Conservation (phyloP, 106 monocot species). For the Gastrodia elata region DNA sequence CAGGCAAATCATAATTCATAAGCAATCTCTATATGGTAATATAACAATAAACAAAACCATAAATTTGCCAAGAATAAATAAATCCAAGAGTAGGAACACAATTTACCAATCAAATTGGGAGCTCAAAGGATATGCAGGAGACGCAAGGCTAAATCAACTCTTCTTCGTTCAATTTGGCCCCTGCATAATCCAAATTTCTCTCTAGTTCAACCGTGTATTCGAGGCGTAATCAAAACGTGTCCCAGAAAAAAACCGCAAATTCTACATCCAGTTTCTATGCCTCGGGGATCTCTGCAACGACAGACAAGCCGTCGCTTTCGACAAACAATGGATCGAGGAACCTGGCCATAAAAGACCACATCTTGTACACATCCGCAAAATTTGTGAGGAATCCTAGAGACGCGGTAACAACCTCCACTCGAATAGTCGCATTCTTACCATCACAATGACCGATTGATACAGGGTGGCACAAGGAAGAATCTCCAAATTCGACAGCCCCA, state of each 20-base stretch:
- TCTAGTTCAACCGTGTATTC: not conserved
- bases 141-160: constrained; percentile 2
- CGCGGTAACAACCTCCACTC: constrained; percentile 79
- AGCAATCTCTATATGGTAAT: constrained; percentile 40
- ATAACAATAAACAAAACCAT: constrained; percentile 13
- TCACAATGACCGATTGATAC: constrained; percentile 32
- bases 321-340: constrained; percentile 69
- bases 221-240: not conserved
- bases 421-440: constrained; percentile 26
- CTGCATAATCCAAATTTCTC: not conserved
- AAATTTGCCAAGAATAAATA: constrained; percentile 45
- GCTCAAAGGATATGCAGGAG: not conserved
- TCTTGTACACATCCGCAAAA: constrained; percentile 80
- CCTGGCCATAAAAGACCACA: constrained; percentile 80
- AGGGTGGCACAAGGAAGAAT: constrained; percentile 23
- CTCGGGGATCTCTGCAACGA: constrained; percentile 36
- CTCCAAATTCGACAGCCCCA: constrained; percentile 25
- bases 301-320: constrained; percentile 41
- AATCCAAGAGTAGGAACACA: constrained; percentile 14
- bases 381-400: constrained; percentile 82
- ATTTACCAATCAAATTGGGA: not conserved
- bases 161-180: not conserved
- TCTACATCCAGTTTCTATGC: constrained; percentile 10
- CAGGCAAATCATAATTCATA: constrained; percentile 16
- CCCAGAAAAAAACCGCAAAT: not conserved